Conservation (phyloP, 257 asterid genomes). For the Striga asiatica region DNA sequence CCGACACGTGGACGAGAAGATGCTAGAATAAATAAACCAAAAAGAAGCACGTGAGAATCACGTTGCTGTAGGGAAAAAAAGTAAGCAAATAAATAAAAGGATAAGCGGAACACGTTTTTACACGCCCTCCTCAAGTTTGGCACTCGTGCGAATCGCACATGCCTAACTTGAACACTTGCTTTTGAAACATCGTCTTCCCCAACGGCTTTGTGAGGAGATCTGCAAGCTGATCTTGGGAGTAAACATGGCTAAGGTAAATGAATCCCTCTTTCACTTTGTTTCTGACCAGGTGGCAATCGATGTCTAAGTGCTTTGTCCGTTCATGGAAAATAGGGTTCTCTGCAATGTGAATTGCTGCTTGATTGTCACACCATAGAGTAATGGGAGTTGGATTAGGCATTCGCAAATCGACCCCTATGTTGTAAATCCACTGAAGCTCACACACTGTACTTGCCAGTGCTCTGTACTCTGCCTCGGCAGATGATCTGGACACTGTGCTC, state of each 20-base stretch:
- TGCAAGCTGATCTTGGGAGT: not conserved
- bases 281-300: no score
- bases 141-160: not conserved
- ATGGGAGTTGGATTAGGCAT: not conserved
- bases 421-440: not conserved
- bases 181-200: not conserved
- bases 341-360: no score
- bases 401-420: not conserved
- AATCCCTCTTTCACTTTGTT: no score
- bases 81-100: no score
- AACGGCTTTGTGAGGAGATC: not conserved
- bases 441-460: not conserved
- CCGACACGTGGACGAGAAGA: no score
- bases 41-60: no score
- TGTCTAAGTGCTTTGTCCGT: no score
- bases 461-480: not conserved
- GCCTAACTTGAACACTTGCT: not conserved
- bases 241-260: not conserved
- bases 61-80: no score
- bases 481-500: not conserved
- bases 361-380: not conserved
- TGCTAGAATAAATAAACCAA: no score
- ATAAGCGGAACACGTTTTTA: no score
- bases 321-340: no score
- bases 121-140: not conserved